These are phyloP conservation scores for Ceriops tagal DNA, from an alignment of 345 rosid species.

Conservation along the genomic window DNA sequence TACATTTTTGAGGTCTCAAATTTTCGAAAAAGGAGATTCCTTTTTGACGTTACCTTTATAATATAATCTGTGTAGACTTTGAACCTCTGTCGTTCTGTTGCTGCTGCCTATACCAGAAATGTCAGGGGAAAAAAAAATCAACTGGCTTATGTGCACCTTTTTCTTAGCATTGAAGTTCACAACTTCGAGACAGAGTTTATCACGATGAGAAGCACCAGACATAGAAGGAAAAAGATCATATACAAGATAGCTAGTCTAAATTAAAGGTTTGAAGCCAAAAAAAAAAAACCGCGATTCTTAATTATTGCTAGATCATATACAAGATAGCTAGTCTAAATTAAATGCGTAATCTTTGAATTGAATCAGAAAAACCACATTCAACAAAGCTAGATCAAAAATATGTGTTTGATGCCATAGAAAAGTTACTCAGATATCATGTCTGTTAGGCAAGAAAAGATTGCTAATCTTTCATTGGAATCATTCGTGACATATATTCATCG, in stretches of 20 bases:
- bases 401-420: too few relatives aligned
- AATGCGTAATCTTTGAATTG: too few relatives aligned
- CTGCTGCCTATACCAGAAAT: slow-evolving; percentile 39
- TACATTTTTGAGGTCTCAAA: not conserved
- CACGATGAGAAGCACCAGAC: too few relatives aligned
- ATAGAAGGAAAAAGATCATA: too few relatives aligned
- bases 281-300: too few relatives aligned
- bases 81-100: slow-evolving; percentile 44
- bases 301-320: too few relatives aligned
- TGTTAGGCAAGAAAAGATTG: not conserved
- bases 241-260: too few relatives aligned
- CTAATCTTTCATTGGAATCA: not conserved
- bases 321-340: too few relatives aligned
- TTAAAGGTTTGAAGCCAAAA: too few relatives aligned
- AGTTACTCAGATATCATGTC: too few relatives aligned
- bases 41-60: slow-evolving; percentile 50
- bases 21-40: not conserved
- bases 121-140: not conserved
- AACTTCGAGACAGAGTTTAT: not conserved
- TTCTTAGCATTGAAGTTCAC: not conserved
- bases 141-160: not conserved
- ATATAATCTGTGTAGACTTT: slow-evolving; percentile 68
- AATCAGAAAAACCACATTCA: not conserved
- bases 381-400: not conserved
- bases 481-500: not conserved